A percentile compares a stretch with the other conserved stretches of the same genome.
These are phyloP conservation scores for Aspergillus leporis DNA, from an alignment of 495 filamentous ascomycete genomes.

Conservation along the genomic window DNA sequence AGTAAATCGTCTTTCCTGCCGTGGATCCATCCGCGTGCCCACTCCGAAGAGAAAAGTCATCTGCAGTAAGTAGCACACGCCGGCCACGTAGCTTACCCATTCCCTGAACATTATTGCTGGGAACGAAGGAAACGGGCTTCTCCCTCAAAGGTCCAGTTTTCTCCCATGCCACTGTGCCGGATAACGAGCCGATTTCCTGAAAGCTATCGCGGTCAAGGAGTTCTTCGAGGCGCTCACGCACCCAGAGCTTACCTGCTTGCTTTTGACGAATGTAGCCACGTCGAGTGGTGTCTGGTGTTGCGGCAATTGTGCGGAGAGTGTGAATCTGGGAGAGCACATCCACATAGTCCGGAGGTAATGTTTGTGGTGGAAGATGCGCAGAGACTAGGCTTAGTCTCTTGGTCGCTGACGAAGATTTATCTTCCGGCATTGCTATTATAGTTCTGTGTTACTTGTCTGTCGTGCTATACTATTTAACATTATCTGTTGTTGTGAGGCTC, in stretches of 20 bases:
- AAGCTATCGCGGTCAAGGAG: slow-evolving; percentile 56
- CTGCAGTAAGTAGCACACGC: slow-evolving; percentile 58
- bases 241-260: slow-evolving; percentile 65
- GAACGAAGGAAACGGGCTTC: slow-evolving; percentile 49
- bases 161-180: slow-evolving; percentile 60
- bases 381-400: slow-evolving; percentile 40
- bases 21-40: slow-evolving; percentile 63
- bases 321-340: slow-evolving; percentile 57
- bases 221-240: slow-evolving; percentile 57
- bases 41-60: slow-evolving; percentile 63
- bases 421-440: slow-evolving; percentile 17
- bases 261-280: slow-evolving; percentile 61
- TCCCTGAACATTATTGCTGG: slow-evolving; percentile 58
- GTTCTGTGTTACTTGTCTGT: not conserved
- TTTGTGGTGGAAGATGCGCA: slow-evolving; percentile 35
- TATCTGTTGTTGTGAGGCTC: not conserved
- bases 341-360: slow-evolving; percentile 59
- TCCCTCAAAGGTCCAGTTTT: slow-evolving; percentile 48
- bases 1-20: slow-evolving; percentile 58
- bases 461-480: not conserved
- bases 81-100: slow-evolving; percentile 50
- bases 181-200: slow-evolving; percentile 58
- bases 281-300: slow-evolving; percentile 51
- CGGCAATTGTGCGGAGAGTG: slow-evolving; percentile 49
- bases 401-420: slow-evolving; percentile 24